Conservation (phyloP, 352 stramenopile genomes). For the Elongisporangium undulatum region DNA sequence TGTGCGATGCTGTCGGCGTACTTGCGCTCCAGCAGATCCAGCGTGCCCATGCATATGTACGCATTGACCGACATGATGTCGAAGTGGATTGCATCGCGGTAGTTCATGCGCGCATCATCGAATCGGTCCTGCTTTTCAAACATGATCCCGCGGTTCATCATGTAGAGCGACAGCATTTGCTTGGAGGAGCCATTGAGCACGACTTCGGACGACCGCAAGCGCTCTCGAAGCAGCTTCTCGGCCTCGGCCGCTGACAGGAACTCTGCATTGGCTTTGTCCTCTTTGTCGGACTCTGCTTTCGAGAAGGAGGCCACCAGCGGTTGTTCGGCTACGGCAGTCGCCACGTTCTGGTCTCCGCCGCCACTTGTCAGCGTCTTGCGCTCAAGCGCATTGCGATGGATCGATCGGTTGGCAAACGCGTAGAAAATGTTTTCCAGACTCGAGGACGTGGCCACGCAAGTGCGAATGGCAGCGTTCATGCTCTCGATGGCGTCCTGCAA, state of each 20-base stretch:
- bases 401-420: slow-evolving; percentile 41
- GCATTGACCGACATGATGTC: slow-evolving; percentile 51
- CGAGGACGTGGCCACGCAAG: slow-evolving; percentile 52
- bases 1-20: slow-evolving; percentile 25
- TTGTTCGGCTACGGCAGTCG: background rate
- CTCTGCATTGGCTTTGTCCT: background rate
- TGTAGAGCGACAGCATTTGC: slow-evolving; percentile 62
- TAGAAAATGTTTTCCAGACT: slow-evolving; percentile 63
- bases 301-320: background rate
- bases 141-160: slow-evolving; percentile 67
- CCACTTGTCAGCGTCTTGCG: slow-evolving; percentile 37
- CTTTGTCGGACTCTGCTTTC: background rate
- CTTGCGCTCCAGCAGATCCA: slow-evolving; percentile 34
- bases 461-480: slow-evolving; percentile 53
- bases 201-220: background rate
- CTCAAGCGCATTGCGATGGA: slow-evolving; percentile 54
- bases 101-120: slow-evolving; percentile 47
- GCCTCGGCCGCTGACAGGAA: background rate
- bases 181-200: slow-evolving; percentile 47
- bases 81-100: slow-evolving; percentile 59
- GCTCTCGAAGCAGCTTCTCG: slow-evolving; percentile 6
- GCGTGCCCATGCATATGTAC: slow-evolving; percentile 59
- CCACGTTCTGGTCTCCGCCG: slow-evolving; percentile 7
- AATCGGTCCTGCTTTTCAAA: slow-evolving; percentile 49
- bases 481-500: slow-evolving; percentile 39